These are phyloP conservation scores for Actinomucor elegans DNA, from an alignment of 371 early-diverging fungal species.

Conservation along the genomic window DNA sequence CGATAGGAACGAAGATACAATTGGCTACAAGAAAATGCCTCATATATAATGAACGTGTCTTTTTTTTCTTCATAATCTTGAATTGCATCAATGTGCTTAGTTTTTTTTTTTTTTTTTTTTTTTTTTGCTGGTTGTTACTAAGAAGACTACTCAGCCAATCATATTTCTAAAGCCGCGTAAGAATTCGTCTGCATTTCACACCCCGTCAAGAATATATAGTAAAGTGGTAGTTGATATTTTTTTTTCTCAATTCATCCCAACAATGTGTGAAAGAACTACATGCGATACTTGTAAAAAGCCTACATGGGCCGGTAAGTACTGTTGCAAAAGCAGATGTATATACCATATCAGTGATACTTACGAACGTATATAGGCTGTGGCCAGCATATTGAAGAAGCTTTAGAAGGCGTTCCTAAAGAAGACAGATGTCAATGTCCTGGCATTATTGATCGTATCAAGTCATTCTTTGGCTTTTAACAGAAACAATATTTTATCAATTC, in stretches of 20 bases:
- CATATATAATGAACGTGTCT: too few relatives aligned
- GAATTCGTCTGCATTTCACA: background rate
- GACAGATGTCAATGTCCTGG: slow-evolving; percentile 21
- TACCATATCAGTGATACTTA: background rate
- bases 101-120: too few relatives aligned
- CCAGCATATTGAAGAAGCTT: slow-evolving; percentile 14
- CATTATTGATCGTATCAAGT: slow-evolving; percentile 11
- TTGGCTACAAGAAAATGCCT: too few relatives aligned
- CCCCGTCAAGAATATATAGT: background rate
- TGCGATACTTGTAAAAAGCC: slow-evolving; percentile 16
- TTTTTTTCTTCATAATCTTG: too few relatives aligned
- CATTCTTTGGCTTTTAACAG: slow-evolving; percentile 5
- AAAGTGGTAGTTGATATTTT: background rate
- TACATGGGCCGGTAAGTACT: slow-evolving; percentile 12
- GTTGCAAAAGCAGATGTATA: too few relatives aligned
- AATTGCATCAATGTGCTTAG: too few relatives aligned
- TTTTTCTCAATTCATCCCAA: background rate
- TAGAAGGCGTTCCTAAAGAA: slow-evolving; percentile 13
- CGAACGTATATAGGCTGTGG: slow-evolving; percentile 9
- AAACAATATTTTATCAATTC: background rate
- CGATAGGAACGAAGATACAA: too few relatives aligned
- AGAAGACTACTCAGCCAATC: too few relatives aligned
- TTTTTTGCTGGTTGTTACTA: too few relatives aligned
- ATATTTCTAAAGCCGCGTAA: background rate
- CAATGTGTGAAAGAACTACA: slow-evolving; percentile 15